phyloP scores from a whole-genome alignment of 495 filamentous ascomycete species.

The Annulohypoxylon stygium region DNA sequence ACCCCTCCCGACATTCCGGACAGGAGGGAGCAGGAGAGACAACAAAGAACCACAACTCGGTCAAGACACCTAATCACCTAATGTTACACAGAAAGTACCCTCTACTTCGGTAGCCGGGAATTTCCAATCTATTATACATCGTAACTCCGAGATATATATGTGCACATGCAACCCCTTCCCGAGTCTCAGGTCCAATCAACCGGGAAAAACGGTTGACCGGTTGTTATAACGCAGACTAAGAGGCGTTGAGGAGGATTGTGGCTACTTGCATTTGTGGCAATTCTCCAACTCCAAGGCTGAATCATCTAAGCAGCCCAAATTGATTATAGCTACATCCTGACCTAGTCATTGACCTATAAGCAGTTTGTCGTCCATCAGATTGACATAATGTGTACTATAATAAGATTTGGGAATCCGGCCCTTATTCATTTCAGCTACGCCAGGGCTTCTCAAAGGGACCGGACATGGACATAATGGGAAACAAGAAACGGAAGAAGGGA shows the following conservation, averaged over 20 bases:
- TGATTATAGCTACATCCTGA: not conserved
- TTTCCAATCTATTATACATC: not conserved
- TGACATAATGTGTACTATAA: not conserved
- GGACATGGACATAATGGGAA: not conserved
- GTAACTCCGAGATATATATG: not conserved
- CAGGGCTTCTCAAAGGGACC: not conserved
- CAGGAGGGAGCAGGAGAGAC: not conserved
- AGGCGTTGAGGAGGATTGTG: not conserved
- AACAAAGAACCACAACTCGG: not conserved
- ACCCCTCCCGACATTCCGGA: not conserved
- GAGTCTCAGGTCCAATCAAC: not conserved
- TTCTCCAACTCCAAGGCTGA: not conserved
- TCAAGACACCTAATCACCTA: not conserved
- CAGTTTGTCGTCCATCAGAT: not conserved
- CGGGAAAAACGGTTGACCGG: not conserved
- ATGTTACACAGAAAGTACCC: not conserved
- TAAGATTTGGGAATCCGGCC: not conserved
- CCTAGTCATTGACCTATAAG: not conserved
- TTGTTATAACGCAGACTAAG: not conserved
- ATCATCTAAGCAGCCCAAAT: not conserved
- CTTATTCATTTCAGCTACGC: not conserved
- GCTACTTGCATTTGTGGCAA: not conserved
- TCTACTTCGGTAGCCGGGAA: not conserved
- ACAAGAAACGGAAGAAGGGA: not conserved
- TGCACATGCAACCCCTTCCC: not conserved